These are phyloP conservation scores for Raddia distichophylla DNA, from an alignment of 176 grass and related monocot genomes.

Conservation along the genomic window DNA sequence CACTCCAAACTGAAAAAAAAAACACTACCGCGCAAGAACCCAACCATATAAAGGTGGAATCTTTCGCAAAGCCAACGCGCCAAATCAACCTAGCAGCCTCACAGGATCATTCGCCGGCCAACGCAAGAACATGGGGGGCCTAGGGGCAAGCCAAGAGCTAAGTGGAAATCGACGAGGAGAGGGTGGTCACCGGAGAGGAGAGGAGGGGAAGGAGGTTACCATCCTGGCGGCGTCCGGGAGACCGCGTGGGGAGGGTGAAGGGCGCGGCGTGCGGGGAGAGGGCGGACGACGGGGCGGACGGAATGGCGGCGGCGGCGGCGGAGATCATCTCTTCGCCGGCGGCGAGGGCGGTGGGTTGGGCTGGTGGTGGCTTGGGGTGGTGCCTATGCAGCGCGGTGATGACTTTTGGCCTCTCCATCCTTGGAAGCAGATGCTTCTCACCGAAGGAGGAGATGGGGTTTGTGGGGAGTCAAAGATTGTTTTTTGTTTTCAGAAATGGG, in stretches of 20 bases:
- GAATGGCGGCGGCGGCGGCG: neutral
- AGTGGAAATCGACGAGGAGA: constrained; percentile 12
- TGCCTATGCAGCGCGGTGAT: neutral
- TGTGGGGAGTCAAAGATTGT: neutral
- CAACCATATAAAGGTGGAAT: neutral
- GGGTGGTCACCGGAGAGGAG: neutral
- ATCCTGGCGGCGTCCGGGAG: constrained; percentile 21
- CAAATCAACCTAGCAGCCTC: neutral
- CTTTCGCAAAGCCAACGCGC: neutral
- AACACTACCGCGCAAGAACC: neutral
- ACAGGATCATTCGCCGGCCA: neutral
- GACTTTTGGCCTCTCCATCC: neutral
- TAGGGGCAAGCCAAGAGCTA: neutral
- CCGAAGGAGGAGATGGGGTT: neutral
- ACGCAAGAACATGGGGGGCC: neutral
- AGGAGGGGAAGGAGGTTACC: constrained; percentile 28
- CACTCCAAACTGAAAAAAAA: neutral
- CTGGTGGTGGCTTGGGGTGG: constrained; percentile 14
- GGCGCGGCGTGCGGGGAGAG: constrained; percentile 69
- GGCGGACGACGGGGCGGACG: constrained; percentile 18
- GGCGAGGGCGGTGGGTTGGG: constrained; percentile 27
- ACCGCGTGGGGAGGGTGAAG: constrained; percentile 30
- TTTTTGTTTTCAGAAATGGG: too few relatives aligned
- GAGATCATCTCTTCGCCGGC: constrained; percentile 45
- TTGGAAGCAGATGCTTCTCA: neutral